Conservation (phyloP, 2,329 filamentous ascomycete genomes). For the Mariannaea elegans region DNA sequence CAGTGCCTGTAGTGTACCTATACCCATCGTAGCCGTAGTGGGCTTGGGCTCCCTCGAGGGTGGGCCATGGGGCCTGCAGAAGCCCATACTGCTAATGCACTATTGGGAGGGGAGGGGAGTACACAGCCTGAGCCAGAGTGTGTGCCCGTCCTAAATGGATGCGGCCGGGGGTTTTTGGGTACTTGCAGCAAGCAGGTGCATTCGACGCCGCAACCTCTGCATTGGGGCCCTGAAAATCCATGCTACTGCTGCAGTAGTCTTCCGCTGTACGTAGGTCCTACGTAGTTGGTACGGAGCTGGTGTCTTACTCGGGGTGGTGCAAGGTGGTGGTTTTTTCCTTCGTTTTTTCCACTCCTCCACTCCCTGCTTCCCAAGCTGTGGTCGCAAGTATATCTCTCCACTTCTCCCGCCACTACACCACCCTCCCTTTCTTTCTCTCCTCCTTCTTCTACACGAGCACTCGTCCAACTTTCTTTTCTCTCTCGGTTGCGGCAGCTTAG, state of each 20-base stretch:
- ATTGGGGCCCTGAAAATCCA: background rate
- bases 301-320: too few relatives aligned
- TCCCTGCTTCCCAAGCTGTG: background rate
- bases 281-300: background rate
- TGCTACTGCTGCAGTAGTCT: background rate
- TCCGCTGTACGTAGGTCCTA: background rate
- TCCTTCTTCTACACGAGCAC: conserved; percentile 60
- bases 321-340: background rate
- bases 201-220: background rate
- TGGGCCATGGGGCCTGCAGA: conserved; percentile 32
- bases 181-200: background rate
- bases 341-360: conserved; percentile 13
- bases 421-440: conserved; percentile 52
- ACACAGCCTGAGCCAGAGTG: conserved; percentile 28
- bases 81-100: conserved; percentile 23
- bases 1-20: background rate
- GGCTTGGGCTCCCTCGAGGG: conserved; percentile 35
- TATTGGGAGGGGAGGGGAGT: conserved; percentile 12
- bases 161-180: conserved; percentile 13
- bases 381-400: conserved; percentile 52
- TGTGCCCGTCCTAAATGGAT: conserved; percentile 10
- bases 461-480: conserved; percentile 68
- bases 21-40: background rate
- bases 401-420: conserved; percentile 51
- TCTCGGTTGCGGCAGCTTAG: conserved; percentile 64